Evolutionary conservation across 2,329 filamentous ascomycete species (phyloP), one percentile per base, ranked within the genome.

Genomic region (Ophiostoma pallidulum): DNA sequence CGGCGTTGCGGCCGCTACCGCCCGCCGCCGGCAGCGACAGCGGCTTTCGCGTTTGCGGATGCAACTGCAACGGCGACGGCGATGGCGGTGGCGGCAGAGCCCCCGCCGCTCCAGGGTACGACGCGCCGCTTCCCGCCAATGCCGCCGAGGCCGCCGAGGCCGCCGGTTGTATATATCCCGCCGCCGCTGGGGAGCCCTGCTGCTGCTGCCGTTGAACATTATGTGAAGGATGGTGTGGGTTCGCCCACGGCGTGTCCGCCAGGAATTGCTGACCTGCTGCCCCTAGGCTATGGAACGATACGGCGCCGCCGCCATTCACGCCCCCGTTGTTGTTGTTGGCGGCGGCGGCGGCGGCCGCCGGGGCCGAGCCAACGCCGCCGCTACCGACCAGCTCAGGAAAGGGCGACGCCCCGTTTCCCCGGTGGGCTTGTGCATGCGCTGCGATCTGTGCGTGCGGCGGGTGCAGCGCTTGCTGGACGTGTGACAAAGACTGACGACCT

Each of bases 241-340:
- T 94, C 31, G 89, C 88, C 90, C 90, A 96, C 1, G 89, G 84
- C 5, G 86, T 94, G 56, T 91, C 83, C 59, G 94, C 86, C 47
- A 94, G 75, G 57, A 92, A 94, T 54, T 91, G 84, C 63, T 94
- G 87, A 57, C 86, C 86, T 20, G 86, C 86, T 33, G 83, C 77
- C 58, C 77, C 75, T 51, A 79, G 65, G 57, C 70, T 67, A 12
- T 53, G 45, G 58, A 75, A 72, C 6, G 70, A 63, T 8, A 72
- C 60, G 6, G 40, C 18, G 19, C 33, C 40, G 38, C 45, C 35
- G 16, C 19, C 35, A 19, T 19, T 19, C 10, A 13, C 31, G 4
- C 20, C 19, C 13, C 13, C 33, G 16, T 13, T 38, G 20, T 24
- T 16, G 19, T 13, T 26, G 18, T 22, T 42, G 3, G 28, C 19